Conservation (phyloP, 768 basidiomycete genomes). For the Trametes meyenii region DNA sequence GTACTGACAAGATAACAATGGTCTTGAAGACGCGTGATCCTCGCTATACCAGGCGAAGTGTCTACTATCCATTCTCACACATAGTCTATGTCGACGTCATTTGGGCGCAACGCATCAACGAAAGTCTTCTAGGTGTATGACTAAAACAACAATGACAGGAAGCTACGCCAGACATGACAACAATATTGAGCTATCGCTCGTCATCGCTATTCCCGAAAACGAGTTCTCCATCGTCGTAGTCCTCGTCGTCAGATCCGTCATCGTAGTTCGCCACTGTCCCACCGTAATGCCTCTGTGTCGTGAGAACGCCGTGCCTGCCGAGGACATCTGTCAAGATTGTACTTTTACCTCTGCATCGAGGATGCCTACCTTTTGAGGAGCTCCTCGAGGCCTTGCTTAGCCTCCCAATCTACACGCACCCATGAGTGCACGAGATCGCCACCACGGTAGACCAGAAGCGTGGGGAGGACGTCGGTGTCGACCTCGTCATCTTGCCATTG, state of each 20-base stretch:
- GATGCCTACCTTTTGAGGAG: constrained; percentile 58
- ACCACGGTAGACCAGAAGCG: constrained; percentile 74
- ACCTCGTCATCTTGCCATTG: constrained; percentile 62
- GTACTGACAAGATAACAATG: too few relatives aligned
- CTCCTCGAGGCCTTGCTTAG: constrained; percentile 66
- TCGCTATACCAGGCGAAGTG: too few relatives aligned
- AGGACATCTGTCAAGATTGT: too few relatives aligned
- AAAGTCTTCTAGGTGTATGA: too few relatives aligned
- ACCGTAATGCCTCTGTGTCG: constrained; percentile 38
- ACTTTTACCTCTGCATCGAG: background rate
- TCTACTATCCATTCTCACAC: too few relatives aligned
- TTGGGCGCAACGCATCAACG: too few relatives aligned
- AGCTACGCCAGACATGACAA: too few relatives aligned
- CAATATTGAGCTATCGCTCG: constrained; percentile 12
- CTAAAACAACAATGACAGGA: too few relatives aligned
- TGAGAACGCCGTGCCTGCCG: constrained; percentile 45
- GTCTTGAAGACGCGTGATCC: too few relatives aligned
- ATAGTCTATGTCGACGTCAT: too few relatives aligned
- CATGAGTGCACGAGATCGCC: constrained; percentile 87
- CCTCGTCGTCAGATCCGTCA: constrained; percentile 42
- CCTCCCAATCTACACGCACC: constrained; percentile 90
- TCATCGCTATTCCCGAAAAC: constrained; percentile 36
- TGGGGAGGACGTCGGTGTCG: constrained; percentile 80
- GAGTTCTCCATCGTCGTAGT: constrained; percentile 43
- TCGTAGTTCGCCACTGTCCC: constrained; percentile 38